Conservation (phyloP, 129 eudicot species). For the Flaveria linearis region DNA sequence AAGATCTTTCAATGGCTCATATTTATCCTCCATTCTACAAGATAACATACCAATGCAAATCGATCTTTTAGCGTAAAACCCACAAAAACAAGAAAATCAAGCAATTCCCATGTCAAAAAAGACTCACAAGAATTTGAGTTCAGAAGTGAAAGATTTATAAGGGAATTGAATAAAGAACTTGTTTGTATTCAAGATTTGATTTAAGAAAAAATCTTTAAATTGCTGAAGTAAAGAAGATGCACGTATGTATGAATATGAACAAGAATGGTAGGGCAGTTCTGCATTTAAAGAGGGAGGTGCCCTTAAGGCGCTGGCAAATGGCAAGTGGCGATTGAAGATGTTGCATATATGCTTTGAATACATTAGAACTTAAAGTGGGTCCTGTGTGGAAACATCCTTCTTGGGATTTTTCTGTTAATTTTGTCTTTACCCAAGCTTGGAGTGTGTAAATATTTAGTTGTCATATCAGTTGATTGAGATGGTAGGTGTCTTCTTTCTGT, state of each 20-base stretch:
- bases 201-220: neutral
- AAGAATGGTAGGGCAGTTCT: slow-evolving; percentile 28
- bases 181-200: slow-evolving; percentile 4
- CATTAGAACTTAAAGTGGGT: slow-evolving; percentile 14
- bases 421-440: too few species aligned
- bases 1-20: slow-evolving; percentile 59
- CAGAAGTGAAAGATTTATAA: too few species aligned
- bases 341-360: slow-evolving; percentile 10
- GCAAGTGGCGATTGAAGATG: slow-evolving; percentile 27
- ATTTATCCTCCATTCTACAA: slow-evolving; percentile 47
- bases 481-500: too few species aligned
- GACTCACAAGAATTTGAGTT: neutral
- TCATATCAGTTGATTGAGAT: too few species aligned
- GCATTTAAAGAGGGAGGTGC: slow-evolving; percentile 40
- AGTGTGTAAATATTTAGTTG: too few species aligned
- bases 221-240: slow-evolving; percentile 6
- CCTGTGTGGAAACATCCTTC: neutral
- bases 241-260: slow-evolving; percentile 35
- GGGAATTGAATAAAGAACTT: too few species aligned
- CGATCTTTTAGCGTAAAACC: neutral
- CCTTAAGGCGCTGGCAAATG: slow-evolving; percentile 39
- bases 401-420: too few species aligned
- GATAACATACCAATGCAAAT: too few species aligned
- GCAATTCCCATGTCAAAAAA: slow-evolving; percentile 10
- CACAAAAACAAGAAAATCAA: neutral